A percentile compares a stretch with the other conserved stretches of the same genome.
Evolutionary conservation across 257 asterid species (phyloP).

Genomic region (Salvia rosmarinus): DNA sequence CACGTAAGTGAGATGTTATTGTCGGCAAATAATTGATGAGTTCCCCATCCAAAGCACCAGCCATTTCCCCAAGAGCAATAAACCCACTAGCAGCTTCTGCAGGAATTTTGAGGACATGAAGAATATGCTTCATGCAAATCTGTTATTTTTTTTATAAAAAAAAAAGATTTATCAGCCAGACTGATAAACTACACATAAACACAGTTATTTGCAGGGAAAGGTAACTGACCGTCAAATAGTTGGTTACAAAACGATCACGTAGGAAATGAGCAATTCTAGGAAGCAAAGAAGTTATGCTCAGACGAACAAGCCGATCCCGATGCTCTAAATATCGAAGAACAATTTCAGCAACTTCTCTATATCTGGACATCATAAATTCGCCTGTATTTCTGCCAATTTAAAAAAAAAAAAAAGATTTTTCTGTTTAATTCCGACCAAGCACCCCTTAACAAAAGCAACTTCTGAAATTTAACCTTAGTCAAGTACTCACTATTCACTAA

Average conservation of each 20-base stretch:
- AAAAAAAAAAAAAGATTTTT: constrained; percentile 18
- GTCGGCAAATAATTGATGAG: constrained; percentile 97
- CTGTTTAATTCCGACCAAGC: constrained; percentile 21
- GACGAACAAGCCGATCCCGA: constrained; percentile 97
- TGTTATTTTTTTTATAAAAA: too few relatives aligned
- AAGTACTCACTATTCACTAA: constrained; percentile 25
- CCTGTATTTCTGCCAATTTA: constrained; percentile 86
- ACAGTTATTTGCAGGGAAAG: constrained; percentile 25
- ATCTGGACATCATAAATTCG: constrained; percentile 99
- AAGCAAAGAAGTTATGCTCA: constrained; percentile 96
- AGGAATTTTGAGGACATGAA: constrained; percentile 93
- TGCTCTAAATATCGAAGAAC: constrained; percentile 96
- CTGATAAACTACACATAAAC: constrained; percentile 15
- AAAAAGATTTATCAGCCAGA: constrained; percentile 34
- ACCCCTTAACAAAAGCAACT: neutral
- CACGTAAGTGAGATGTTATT: constrained; percentile 94
- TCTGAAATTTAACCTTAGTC: constrained; percentile 9
- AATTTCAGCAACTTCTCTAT: constrained; percentile 98
- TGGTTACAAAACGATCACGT: constrained; percentile 97
- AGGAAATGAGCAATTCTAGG: constrained; percentile 99
- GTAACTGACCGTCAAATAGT: constrained; percentile 75
- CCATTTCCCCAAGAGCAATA: constrained; percentile 99
- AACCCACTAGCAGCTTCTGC: constrained; percentile 98
- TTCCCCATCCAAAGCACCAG: constrained; percentile 99
- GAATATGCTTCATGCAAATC: constrained; percentile 99